Percentiles rank a stretch among this genome's conserved stretches.
phyloP scores from a whole-genome alignment of 2,329 filamentous ascomycete genomes.

The Mollisiaceae sp. region DNA sequence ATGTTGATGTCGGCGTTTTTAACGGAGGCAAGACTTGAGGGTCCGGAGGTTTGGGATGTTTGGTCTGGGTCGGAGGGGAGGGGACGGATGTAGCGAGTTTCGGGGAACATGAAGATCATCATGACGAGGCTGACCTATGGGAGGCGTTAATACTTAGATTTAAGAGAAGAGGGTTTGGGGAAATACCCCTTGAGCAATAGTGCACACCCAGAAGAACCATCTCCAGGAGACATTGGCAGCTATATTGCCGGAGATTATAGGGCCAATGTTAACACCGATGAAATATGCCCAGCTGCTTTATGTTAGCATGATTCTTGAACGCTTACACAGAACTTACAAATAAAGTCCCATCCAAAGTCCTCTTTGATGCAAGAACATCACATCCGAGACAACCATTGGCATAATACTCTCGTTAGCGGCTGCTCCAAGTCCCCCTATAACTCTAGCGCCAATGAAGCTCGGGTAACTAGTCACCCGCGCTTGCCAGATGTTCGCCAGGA shows the following conservation, averaged over 20 bases:
- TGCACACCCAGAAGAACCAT: slow-evolving; percentile 50
- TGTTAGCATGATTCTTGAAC: not conserved
- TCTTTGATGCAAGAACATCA: slow-evolving; percentile 27
- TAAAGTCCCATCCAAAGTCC: slow-evolving; percentile 9
- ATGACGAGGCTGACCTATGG: slow-evolving; percentile 48
- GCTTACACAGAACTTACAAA: slow-evolving; percentile 1
- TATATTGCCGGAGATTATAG: slow-evolving; percentile 52
- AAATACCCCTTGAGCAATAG: slow-evolving; percentile 38
- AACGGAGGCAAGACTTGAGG: not conserved
- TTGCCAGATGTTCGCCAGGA: slow-evolving; percentile 43
- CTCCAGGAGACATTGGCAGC: slow-evolving; percentile 44
- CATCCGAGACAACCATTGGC: slow-evolving; percentile 44
- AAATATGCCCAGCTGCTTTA: slow-evolving; percentile 36
- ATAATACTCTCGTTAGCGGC: slow-evolving; percentile 45
- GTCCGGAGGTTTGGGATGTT: not conserved
- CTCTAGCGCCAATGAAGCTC: slow-evolving; percentile 43
- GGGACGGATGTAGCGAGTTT: slow-evolving; percentile 55
- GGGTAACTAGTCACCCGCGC: slow-evolving; percentile 41
- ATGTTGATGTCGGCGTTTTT: slow-evolving; percentile 5
- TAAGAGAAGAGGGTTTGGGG: not conserved
- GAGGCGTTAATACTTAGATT: not conserved
- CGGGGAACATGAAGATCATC: slow-evolving; percentile 64
- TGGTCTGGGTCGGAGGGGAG: slow-evolving; percentile 49
- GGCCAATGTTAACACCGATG: slow-evolving; percentile 51
- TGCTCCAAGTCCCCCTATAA: slow-evolving; percentile 43